Conservation (phyloP, 306 rosid genomes). For the Prunus mira region DNA sequence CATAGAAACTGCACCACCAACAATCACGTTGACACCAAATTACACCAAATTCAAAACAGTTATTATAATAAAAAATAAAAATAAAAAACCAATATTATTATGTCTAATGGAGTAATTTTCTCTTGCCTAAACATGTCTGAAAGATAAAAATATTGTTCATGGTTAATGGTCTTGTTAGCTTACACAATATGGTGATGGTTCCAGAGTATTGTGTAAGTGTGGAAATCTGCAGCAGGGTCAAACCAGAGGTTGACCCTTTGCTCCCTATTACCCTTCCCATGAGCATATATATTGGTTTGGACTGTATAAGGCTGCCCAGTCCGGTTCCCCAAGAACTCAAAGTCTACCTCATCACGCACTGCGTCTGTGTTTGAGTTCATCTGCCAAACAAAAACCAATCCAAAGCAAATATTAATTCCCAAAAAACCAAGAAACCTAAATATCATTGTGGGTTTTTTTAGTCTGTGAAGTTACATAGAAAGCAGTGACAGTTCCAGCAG, state of each 20-base stretch:
- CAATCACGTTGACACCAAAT: not conserved
- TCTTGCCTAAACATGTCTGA: not conserved
- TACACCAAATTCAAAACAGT: not conserved
- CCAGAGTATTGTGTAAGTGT: slow-evolving; percentile 81
- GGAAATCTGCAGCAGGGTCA: slow-evolving; percentile 74
- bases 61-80: not conserved
- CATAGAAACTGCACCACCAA: slow-evolving; percentile 50
- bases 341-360: slow-evolving; percentile 82
- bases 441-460: not conserved
- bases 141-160: not conserved
- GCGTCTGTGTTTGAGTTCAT: slow-evolving; percentile 30
- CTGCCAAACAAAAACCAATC: not conserved
- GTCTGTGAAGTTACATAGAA: slow-evolving; percentile 58
- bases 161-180: slow-evolving; percentile 18
- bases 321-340: slow-evolving; percentile 93
- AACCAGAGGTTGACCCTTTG: slow-evolving; percentile 94
- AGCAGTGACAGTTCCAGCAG: slow-evolving; percentile 97
- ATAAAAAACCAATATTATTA: not conserved
- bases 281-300: slow-evolving; percentile 84
- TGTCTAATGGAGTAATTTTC: not conserved
- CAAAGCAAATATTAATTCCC: not conserved
- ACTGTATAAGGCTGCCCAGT: slow-evolving; percentile 87
- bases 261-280: slow-evolving; percentile 81
- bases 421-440: slow-evolving; percentile 1
- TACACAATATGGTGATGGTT: slow-evolving; percentile 66